phyloP scores from a whole-genome alignment of 1,139 yeast genomes.

The Zygotorulaspora mrakii region DNA sequence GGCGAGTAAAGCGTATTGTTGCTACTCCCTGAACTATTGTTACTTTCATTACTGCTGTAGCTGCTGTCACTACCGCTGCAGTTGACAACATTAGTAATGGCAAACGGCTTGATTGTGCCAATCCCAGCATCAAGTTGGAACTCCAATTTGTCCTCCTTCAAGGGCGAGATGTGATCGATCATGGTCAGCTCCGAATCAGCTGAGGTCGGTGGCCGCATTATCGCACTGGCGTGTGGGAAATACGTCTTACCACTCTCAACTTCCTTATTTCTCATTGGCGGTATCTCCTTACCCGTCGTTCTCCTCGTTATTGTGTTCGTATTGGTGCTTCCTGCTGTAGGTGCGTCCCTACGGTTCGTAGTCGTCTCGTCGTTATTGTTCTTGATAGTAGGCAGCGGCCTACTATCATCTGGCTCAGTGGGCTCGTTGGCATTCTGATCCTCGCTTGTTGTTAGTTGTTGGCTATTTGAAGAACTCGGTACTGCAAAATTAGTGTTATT shows the following conservation, averaged over 20 bases:
- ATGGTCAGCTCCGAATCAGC: slow-evolving; percentile 14
- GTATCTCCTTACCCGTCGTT: slow-evolving; percentile 1
- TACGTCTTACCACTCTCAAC: background rate
- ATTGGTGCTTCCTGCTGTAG: slow-evolving; percentile 8
- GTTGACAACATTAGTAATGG: slow-evolving; percentile 7
- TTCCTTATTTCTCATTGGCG: slow-evolving; percentile 3
- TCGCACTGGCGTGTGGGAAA: background rate
- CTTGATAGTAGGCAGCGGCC: slow-evolving; percentile 32
- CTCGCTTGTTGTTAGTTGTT: slow-evolving; percentile 25
- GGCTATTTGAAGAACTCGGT: slow-evolving; percentile 46
- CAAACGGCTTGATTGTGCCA: slow-evolving; percentile 19
- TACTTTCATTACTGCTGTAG: slow-evolving; percentile 12
- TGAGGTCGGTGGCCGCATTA: slow-evolving; percentile 5
- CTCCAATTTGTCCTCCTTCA: slow-evolving; percentile 5
- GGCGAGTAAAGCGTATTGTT: slow-evolving; percentile 13
- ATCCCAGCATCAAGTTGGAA: slow-evolving; percentile 15
- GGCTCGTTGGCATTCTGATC: slow-evolving; percentile 35
- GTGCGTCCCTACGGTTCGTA: slow-evolving; percentile 15
- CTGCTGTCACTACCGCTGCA: slow-evolving; percentile 15
- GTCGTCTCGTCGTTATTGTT: slow-evolving; percentile 16
- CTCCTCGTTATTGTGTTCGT: slow-evolving; percentile 6
- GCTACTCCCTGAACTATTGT: slow-evolving; percentile 10
- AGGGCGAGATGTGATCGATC: slow-evolving; percentile 8
- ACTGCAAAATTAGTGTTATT: slow-evolving; percentile 30
- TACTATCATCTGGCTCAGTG: slow-evolving; percentile 40